phyloP scores from a whole-genome alignment of 1,284 basidiomycete genomes.

The Macrocybe sp. region DNA sequence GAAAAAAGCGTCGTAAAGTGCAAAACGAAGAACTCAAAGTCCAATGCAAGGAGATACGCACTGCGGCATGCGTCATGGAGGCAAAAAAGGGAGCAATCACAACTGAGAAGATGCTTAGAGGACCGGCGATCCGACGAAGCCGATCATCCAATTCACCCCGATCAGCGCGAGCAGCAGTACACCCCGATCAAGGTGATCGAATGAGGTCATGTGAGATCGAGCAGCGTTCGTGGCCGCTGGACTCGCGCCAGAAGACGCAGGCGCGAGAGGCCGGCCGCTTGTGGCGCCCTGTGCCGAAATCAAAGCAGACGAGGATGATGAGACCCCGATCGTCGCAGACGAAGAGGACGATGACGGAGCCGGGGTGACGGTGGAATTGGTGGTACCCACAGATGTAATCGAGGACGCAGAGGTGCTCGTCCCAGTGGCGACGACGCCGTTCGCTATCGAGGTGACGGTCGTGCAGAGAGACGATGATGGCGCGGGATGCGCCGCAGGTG shows the following conservation, averaged over 20 bases:
- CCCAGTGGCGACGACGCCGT: slow-evolving; percentile 29
- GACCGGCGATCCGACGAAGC: too few species aligned
- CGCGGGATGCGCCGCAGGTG: slow-evolving; percentile 55
- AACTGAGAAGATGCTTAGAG: too few species aligned
- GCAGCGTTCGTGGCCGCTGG: slow-evolving; percentile 12
- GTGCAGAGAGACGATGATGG: slow-evolving; percentile 53
- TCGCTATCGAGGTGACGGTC: slow-evolving; percentile 35
- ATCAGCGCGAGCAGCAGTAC: background rate
- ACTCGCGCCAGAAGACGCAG: slow-evolving; percentile 8
- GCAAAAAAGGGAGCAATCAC: too few species aligned
- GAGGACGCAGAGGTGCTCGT: slow-evolving; percentile 18
- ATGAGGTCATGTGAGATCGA: slow-evolving; percentile 4
- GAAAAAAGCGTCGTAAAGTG: too few species aligned
- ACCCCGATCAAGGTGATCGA: background rate
- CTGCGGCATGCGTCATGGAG: too few species aligned
- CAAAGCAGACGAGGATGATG: background rate
- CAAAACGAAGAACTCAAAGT: too few species aligned
- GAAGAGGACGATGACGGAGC: background rate
- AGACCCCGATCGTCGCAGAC: background rate
- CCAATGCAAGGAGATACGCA: too few species aligned
- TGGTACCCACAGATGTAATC: slow-evolving; percentile 7
- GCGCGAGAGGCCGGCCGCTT: background rate
- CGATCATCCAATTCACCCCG: too few species aligned
- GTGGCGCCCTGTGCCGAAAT: background rate
- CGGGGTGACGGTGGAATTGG: slow-evolving; percentile 4